phyloP scores from a whole-genome alignment of 2,329 filamentous ascomycete species.

The Colletotrichum nymphaeae region DNA sequence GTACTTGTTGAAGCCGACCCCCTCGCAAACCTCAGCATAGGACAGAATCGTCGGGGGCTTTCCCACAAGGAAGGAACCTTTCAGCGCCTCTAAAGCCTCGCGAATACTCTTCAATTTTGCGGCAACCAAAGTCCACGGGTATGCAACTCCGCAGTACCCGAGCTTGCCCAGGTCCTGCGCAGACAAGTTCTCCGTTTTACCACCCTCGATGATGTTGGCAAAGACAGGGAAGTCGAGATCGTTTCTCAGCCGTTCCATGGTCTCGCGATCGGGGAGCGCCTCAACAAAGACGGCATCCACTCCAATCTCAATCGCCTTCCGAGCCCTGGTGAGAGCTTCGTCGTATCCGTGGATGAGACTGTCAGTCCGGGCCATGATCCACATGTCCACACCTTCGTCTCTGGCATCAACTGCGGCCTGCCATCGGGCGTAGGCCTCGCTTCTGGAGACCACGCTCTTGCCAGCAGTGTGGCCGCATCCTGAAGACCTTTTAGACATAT shows the following conservation, averaged over 20 bases:
- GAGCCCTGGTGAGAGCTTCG: constrained; percentile 54
- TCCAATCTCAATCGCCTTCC: constrained; percentile 54
- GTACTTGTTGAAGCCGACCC: constrained; percentile 58
- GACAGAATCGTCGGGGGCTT: constrained; percentile 55
- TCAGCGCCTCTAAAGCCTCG: constrained; percentile 51
- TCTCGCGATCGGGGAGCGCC: constrained; percentile 54
- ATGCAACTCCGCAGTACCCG: constrained; percentile 54
- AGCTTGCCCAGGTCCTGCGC: constrained; percentile 47
- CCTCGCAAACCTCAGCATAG: constrained; percentile 56
- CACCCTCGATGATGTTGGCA: constrained; percentile 52
- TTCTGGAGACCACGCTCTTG: constrained; percentile 56
- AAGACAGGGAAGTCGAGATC: constrained; percentile 52
- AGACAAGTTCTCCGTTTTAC: constrained; percentile 48
- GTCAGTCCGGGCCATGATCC: constrained; percentile 58
- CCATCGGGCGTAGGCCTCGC: constrained; percentile 57
- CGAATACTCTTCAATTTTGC: constrained; percentile 53
- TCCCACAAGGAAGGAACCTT: constrained; percentile 53
- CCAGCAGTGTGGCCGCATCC: constrained; percentile 54
- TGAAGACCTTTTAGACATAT: constrained; percentile 1
- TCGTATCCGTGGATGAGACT: constrained; percentile 54
- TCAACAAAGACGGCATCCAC: constrained; percentile 57
- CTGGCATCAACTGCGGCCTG: constrained; percentile 58
- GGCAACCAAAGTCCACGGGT: constrained; percentile 57
- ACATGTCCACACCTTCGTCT: constrained; percentile 57
- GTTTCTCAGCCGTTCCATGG: constrained; percentile 51